These are phyloP conservation scores for Rhexocercosporidium sp. DNA, from an alignment of 2,329 filamentous ascomycete genomes.

Conservation along the genomic window DNA sequence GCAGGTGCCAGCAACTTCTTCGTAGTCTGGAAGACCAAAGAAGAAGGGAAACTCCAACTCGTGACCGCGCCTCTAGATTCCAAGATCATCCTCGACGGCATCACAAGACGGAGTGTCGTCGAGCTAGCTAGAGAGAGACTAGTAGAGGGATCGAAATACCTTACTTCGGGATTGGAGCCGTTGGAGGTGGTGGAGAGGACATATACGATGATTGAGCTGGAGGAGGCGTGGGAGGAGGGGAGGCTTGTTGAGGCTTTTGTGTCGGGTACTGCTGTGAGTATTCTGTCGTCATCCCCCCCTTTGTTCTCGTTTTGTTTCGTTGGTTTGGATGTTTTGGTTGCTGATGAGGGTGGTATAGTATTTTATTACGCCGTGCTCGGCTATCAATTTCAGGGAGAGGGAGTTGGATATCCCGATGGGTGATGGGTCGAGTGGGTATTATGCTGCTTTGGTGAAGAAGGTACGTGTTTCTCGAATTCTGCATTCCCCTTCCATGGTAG, in stretches of 20 bases:
- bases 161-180: constrained; percentile 45
- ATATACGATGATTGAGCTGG: constrained; percentile 80
- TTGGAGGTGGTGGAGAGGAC: constrained; percentile 78
- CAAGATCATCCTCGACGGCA: constrained; percentile 83
- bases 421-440: constrained; percentile 54
- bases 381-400: constrained; percentile 69
- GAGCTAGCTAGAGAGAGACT: constrained; percentile 73
- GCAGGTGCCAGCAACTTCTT: constrained; percentile 94
- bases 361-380: constrained; percentile 72
- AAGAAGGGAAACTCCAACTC: constrained; percentile 70
- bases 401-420: constrained; percentile 68
- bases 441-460: constrained; percentile 65
- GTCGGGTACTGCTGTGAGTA: constrained; percentile 80
- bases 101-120: constrained; percentile 79
- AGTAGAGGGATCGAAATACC: constrained; percentile 41
- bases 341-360: constrained; percentile 51
- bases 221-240: constrained; percentile 74
- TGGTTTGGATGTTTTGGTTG: background rate
- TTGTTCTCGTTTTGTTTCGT: background rate
- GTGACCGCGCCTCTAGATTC: constrained; percentile 84
- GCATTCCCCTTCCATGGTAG: background rate
- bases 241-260: constrained; percentile 84
- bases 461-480: constrained; percentile 10
- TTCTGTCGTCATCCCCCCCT: background rate
- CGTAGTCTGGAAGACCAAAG: constrained; percentile 73